Evolutionary conservation across 1,139 yeast species (phyloP).

Genomic region (Zygosaccharomyces sapae): DNA sequence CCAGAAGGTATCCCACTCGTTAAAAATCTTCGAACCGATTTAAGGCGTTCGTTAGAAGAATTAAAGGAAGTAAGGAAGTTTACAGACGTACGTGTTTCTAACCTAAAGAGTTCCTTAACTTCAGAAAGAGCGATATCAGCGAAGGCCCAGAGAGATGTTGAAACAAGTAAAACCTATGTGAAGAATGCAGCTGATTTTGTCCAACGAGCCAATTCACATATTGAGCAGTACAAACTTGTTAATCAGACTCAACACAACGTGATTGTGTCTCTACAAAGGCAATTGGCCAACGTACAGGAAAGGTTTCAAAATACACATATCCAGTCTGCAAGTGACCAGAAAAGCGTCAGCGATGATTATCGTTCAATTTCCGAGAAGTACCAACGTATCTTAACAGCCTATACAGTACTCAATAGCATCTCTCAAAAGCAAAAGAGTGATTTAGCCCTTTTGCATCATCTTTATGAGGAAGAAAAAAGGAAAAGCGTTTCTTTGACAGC

Average conservation of each 20-base stretch:
- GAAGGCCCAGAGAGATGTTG: constrained; percentile 5
- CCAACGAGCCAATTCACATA: not conserved
- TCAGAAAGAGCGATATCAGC: constrained; percentile 1
- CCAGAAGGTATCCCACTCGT: constrained; percentile 15
- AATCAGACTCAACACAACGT: constrained; percentile 5
- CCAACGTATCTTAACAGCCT: constrained; percentile 2
- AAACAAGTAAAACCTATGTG: constrained; percentile 6
- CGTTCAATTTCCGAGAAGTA: not conserved
- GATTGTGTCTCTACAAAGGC: constrained; percentile 2
- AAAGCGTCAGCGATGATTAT: not conserved
- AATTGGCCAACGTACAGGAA: not conserved
- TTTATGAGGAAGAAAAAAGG: constrained; percentile 10
- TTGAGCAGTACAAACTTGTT: not conserved
- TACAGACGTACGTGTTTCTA: constrained; percentile 11
- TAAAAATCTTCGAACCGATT: constrained; percentile 10
- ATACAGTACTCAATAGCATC: constrained; percentile 5
- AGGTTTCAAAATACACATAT: not conserved
- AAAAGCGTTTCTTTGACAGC: constrained; percentile 7
- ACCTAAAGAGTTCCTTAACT: constrained; percentile 13
- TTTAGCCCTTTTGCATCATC: constrained; percentile 3
- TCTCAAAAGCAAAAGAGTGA: constrained; percentile 9
- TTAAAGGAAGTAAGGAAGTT: constrained; percentile 7
- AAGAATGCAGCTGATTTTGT: constrained; percentile 5
- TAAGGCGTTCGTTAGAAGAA: constrained; percentile 8
- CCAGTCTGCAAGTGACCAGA: not conserved